Base-by-base conservation (phyloP, 768 basidiomycete genomes). In the Leccinellum rugosiceps region DNA sequence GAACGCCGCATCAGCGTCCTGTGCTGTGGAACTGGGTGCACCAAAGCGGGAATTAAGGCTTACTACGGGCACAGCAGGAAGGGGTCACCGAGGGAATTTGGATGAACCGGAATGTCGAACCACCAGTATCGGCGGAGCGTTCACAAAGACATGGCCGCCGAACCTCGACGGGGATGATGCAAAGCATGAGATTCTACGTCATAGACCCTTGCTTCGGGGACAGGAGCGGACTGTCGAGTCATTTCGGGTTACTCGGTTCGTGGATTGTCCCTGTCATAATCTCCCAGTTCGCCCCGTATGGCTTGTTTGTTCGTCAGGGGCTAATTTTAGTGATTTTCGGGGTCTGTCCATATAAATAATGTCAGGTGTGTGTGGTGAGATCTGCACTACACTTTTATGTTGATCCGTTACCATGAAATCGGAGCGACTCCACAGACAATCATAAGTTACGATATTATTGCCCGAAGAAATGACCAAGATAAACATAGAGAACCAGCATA, bases 101-200 rank as follows among this genome's bases (percentile, higher is more conserved):
- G 45, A 46, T 23, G 6, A 44, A 23, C n/a, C 51, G 52, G 41
- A 41, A 58, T 15, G 54, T 58, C 52, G 60, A 59, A 34, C 46
- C 52, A 67, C 71, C 75, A 41, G 71, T 77, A 17, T 81, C 80
- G 55, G 75, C 75, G 58, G 78, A 80, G 70, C 78, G 80, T 46
- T 81, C 76, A 79, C 79, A 43, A 75, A 55, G 19, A 38, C 52
- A 38, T 71, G 71, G 72, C 57, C 58, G 53, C 62, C 65, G 58
- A 52, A 60, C 26, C 58, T 62, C 49, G 63, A 67, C 62, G 71
- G 60, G 62, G 50, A 65, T 60, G 55, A 49, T 3, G 58, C 63
- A 58, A 43, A 43, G 41, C 68, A 57, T 65, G 65, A 58, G 60
- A 65, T 52, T 44, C 26, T 46, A 32, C 30, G 35, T 52, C 48